phyloP scores from a whole-genome alignment of 2,329 filamentous ascomycete species.

The Drechslerella stenobrocha region DNA sequence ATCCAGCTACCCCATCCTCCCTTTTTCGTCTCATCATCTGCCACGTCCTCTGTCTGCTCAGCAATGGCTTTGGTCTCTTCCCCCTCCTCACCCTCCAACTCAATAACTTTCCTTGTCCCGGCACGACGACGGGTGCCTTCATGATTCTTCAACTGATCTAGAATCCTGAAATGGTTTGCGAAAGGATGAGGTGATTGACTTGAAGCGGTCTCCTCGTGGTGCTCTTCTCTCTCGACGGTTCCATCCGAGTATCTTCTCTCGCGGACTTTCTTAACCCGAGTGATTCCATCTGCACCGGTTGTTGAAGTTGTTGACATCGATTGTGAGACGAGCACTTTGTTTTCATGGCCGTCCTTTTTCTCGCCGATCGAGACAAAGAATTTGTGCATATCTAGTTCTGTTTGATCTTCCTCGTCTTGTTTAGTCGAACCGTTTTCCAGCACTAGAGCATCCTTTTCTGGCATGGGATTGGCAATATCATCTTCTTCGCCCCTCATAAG shows the following conservation, averaged over 20 bases:
- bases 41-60: slow-evolving; percentile 5
- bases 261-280: slow-evolving; percentile 14
- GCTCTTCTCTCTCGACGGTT: slow-evolving; percentile 32
- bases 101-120: slow-evolving; percentile 9
- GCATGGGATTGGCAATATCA: neutral
- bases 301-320: slow-evolving; percentile 21
- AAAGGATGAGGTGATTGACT: neutral
- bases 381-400: slow-evolving; percentile 32
- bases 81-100: slow-evolving; percentile 2
- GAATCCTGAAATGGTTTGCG: neutral
- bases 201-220: slow-evolving; percentile 11
- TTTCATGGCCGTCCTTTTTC: neutral
- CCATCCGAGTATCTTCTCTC: slow-evolving; percentile 43
- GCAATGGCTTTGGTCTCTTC: neutral
- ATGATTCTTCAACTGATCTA: slow-evolving; percentile 6
- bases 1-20: slow-evolving; percentile 38
- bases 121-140: neutral
- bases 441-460: neutral
- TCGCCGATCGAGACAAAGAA: slow-evolving; percentile 11
- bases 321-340: slow-evolving; percentile 15
- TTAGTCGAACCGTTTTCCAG: neutral
- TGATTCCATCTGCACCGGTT: slow-evolving; percentile 22
- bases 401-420: slow-evolving; percentile 19
- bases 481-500: slow-evolving; percentile 7
- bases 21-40: slow-evolving; percentile 12